Evolutionary conservation across 108 stramenopile genomes (phyloP).

Genomic region (Phaeodactylum tricornutum): DNA sequence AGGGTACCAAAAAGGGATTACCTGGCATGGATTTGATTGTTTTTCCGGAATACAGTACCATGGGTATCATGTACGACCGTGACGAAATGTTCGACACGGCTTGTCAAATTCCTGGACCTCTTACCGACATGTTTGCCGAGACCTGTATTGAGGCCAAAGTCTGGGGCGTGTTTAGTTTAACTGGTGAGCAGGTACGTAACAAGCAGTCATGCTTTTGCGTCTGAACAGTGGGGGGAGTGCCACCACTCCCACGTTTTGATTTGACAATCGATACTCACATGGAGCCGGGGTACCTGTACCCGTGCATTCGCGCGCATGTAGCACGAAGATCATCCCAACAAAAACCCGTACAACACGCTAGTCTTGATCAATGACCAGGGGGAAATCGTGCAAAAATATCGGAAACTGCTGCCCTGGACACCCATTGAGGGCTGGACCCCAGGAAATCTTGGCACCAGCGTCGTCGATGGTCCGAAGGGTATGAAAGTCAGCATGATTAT

Average conservation of each 20-base stretch:
- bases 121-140: conserved; percentile 46
- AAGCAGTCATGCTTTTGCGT: no score
- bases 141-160: conserved; percentile 57
- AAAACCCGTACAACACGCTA: conserved; percentile 76
- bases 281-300: no score
- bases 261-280: no score
- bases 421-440: conserved; percentile 61
- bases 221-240: no score
- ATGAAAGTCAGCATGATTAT: conserved; percentile 78
- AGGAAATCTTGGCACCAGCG: conserved; percentile 63
- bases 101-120: conserved; percentile 51
- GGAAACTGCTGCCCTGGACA: conserved; percentile 73
- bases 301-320: no score
- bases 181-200: conserved; percentile 73
- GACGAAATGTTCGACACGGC: conserved; percentile 83
- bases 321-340: conserved; percentile 73
- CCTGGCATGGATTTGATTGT: conserved; percentile 79
- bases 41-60: conserved; percentile 72
- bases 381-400: conserved; percentile 74
- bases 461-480: conserved; percentile 69
- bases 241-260: no score
- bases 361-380: conserved; percentile 69
- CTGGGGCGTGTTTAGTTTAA: conserved; percentile 72
- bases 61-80: conserved; percentile 81
- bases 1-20: conserved; percentile 57